These are phyloP conservation scores for Pseudoturritis turrita DNA, from an alignment of 345 rosid genomes.

Conservation along the genomic window DNA sequence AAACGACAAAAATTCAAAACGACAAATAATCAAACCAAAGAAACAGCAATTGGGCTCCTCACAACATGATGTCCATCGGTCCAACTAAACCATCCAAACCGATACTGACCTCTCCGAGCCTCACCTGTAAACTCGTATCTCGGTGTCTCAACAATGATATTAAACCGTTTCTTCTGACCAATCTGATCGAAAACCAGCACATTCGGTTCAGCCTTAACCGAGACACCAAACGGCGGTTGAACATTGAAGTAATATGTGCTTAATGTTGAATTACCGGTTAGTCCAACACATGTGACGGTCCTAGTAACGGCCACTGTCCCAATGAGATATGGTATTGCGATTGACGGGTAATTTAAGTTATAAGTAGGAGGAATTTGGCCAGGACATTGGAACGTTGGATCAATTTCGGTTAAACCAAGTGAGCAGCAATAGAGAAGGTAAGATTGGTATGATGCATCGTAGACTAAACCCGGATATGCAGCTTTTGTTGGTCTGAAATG, in stretches of 20 bases:
- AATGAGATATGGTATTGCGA: conserved; percentile 39
- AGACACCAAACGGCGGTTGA: conserved; percentile 41
- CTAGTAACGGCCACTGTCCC: conserved; percentile 35
- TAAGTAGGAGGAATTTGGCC: conserved; percentile 17
- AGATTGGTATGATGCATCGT: conserved; percentile 48
- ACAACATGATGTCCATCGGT: conserved; percentile 44
- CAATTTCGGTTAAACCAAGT: conserved; percentile 1
- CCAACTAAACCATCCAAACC: conserved; percentile 72
- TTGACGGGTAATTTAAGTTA: conserved; percentile 57
- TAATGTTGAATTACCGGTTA: conserved; percentile 9
- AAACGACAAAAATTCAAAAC: not conserved
- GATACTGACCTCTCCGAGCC: conserved; percentile 28
- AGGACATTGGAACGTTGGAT: conserved; percentile 39
- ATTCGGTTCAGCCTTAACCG: conserved; percentile 38
- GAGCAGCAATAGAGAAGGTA: conserved; percentile 52
- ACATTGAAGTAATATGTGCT: conserved; percentile 35
- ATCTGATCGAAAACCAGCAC: conserved; percentile 36
- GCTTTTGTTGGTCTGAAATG: conserved; percentile 52
- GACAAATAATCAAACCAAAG: conserved; percentile 22
- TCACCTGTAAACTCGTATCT: not conserved
- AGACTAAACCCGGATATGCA: conserved; percentile 66
- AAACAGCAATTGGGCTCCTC: conserved; percentile 56
- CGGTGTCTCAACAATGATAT: conserved; percentile 21
- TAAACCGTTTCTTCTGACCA: conserved; percentile 49
- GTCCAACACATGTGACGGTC: conserved; percentile 58